Percentiles rank a stretch among this genome's conserved stretches.
Conservation (phyloP, 2,329 filamentous ascomycete species). For the Dactylellina leptospora region DNA sequence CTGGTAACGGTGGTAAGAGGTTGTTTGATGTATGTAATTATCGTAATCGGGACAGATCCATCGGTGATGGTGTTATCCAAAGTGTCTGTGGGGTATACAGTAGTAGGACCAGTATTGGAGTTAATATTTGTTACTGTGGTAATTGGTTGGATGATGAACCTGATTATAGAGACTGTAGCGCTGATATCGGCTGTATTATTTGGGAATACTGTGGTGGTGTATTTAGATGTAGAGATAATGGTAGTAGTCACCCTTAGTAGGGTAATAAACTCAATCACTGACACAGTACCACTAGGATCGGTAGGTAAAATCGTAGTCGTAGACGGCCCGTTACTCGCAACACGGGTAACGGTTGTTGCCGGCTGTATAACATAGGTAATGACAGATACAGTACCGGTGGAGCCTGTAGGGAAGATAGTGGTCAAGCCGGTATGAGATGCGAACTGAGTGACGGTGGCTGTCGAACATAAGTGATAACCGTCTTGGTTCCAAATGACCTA, state of each 20-base stretch:
- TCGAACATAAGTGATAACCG: not conserved
- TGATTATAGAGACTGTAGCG: not conserved
- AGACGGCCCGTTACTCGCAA: not conserved
- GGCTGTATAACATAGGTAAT: not conserved
- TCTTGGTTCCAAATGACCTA: not conserved
- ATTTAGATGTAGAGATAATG: not conserved
- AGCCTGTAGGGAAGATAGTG: not conserved
- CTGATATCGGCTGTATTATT: not conserved
- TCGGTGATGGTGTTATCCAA: not conserved
- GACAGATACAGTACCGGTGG: not conserved
- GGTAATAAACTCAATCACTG: not conserved
- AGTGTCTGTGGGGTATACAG: slow-evolving; percentile 2
- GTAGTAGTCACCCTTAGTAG: not conserved
- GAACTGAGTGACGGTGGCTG: not conserved
- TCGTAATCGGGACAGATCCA: not conserved
- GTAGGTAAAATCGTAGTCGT: not conserved
- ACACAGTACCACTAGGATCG: not conserved
- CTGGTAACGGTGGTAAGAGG: not conserved
- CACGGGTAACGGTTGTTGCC: not conserved
- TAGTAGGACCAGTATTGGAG: not conserved
- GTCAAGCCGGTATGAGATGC: not conserved
- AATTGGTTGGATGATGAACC: not conserved
- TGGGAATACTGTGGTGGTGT: not conserved
- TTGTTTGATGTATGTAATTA: not conserved
- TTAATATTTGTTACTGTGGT: not conserved